phyloP scores from a whole-genome alignment of 306 rosid species.

The Mimosa bimucronata region DNA sequence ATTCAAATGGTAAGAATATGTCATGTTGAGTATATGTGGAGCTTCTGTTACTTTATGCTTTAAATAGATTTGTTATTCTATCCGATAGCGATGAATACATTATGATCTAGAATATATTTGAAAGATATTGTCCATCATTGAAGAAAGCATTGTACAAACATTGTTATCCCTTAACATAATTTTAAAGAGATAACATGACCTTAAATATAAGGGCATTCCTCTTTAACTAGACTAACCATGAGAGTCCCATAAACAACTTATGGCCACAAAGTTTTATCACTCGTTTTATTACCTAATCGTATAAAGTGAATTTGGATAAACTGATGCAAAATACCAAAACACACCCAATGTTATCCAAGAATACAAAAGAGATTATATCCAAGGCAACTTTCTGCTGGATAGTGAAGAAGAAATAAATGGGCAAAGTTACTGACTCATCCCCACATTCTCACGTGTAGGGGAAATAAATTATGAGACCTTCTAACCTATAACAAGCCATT shows the following conservation, averaged over 20 bases:
- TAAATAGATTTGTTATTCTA: slow-evolving; percentile 25
- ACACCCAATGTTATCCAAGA: background rate
- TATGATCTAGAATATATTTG: background rate
- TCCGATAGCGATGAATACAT: background rate
- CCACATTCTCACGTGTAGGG: background rate
- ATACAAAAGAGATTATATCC: background rate
- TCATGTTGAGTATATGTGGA: slow-evolving; percentile 26
- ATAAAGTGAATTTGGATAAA: background rate
- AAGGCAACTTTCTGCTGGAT: background rate
- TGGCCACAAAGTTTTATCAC: background rate
- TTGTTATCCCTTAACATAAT: background rate
- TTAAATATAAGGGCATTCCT: background rate
- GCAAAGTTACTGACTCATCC: background rate
- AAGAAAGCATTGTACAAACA: background rate
- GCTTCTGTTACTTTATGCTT: background rate
- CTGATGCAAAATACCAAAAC: background rate
- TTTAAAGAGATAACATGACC: background rate
- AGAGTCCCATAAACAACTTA: background rate
- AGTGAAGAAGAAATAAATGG: background rate
- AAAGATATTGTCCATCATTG: background rate
- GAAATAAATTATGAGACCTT: background rate
- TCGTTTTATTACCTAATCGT: background rate
- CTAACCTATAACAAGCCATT: background rate
- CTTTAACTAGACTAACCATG: background rate
- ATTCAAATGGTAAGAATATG: slow-evolving; percentile 42